Evolutionary conservation across 768 basidiomycete species (phyloP), one percentile per base, ranked within the genome.

Genomic region (Suillus placidus): DNA sequence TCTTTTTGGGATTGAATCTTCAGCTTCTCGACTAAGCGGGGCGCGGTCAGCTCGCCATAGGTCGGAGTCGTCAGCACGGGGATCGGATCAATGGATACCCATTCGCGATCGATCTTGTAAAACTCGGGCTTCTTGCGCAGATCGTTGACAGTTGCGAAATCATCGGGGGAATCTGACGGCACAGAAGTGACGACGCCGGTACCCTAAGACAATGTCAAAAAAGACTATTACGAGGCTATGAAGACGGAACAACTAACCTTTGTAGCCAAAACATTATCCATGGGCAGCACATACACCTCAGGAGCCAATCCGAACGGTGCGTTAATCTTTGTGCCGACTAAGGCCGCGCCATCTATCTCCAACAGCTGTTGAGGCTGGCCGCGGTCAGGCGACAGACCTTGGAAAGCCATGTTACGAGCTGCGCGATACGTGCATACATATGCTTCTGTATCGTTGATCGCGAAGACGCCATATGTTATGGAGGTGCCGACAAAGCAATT

Each of bases 161-260:
- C 97, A 75, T 99, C 97, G 4, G 97, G 97, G 6, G 97, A 99
- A 76, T 99, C 97, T 9, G 97, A 97, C 0, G 97, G 96, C 7
- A 97, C 96, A 47, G 94, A 99, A 6, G 96, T 97, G 71, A 99
- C 97, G 37, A 99, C 95, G 67, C 97, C 97, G 14, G 97, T 99
- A 72, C 97, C 97, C 90, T 91, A 67, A 4, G 55, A 58, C 34
- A 49, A 20, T 63, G n/a, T 47, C 42, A 63, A 34, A 55, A 13
- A 45, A 7, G 7, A 45, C 72, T 60, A 73, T 63, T 4, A 23
- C 55, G 6, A 30, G 8, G 9, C 6, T 13, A 20, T 12, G 18
- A 58, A 2, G 35, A 66, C 81, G 23, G 62, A 85, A 38, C 4
- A 34, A 66, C 81, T 23, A 61, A 86, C 92, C 84, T 99, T 99